phyloP scores from a whole-genome alignment of 2,329 filamentous ascomycete species.

The Penicillium sp. region DNA sequence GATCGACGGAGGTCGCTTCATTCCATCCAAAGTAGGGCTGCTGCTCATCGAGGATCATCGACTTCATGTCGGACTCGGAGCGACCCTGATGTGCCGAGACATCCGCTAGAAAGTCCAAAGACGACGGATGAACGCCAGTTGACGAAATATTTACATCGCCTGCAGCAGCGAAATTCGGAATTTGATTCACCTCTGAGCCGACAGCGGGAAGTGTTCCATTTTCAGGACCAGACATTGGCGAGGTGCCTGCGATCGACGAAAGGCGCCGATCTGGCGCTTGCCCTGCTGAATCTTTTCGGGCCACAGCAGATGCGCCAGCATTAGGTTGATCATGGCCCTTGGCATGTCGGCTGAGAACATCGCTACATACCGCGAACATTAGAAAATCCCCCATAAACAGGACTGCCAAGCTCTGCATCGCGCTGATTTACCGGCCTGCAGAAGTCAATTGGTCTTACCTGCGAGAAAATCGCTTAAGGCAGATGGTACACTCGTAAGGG shows the following conservation, averaged over 20 bases:
- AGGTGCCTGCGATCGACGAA: conserved; percentile 15
- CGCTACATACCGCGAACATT: conserved; percentile 35
- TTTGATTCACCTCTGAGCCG: conserved; percentile 13
- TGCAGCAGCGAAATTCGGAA: conserved; percentile 21
- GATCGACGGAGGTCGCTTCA: conserved; percentile 26
- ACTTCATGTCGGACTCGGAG: conserved; percentile 28
- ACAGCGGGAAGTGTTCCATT: conserved; percentile 20
- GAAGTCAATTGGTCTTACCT: conserved; percentile 42
- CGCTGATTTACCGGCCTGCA: not conserved
- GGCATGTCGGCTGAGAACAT: conserved; percentile 54
- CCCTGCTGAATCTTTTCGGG: conserved; percentile 33
- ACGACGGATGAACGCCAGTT: conserved; percentile 35
- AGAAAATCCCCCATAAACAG: conserved; percentile 4
- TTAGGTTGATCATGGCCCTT: conserved; percentile 48
- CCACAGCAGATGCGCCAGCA: conserved; percentile 10
- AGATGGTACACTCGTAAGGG: conserved; percentile 56
- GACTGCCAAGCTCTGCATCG: not conserved
- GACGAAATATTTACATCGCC: conserved; percentile 31
- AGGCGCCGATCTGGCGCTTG: conserved; percentile 31
- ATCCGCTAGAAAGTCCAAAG: conserved; percentile 44
- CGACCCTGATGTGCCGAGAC: conserved; percentile 38
- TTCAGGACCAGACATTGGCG: conserved; percentile 12
- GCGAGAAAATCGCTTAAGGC: conserved; percentile 57
- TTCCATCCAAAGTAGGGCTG: conserved; percentile 36
- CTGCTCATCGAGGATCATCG: conserved; percentile 33